Conservation (phyloP, 2,329 filamentous ascomycete species). For the Apiospora kogelbergensis region DNA sequence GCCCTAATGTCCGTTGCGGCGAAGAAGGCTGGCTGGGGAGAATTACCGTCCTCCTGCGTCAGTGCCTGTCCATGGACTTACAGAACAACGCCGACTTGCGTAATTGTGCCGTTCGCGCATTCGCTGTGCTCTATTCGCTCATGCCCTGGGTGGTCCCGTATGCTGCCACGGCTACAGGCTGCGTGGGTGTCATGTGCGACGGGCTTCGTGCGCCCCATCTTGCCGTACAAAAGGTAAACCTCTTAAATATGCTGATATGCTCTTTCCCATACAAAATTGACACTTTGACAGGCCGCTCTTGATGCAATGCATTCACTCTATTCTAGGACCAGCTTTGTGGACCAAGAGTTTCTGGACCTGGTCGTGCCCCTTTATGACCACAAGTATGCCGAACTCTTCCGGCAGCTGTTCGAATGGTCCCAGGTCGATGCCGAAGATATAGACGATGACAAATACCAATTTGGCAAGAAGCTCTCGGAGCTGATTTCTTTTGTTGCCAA, state of each 20-base stretch:
- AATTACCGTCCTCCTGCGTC: slow-evolving; percentile 70
- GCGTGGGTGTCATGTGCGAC: slow-evolving; percentile 69
- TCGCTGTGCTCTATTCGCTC: slow-evolving; percentile 75
- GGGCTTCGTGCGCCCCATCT: slow-evolving; percentile 70
- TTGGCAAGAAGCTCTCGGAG: slow-evolving; percentile 93
- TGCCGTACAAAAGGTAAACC: slow-evolving; percentile 73
- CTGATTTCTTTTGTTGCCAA: slow-evolving; percentile 83
- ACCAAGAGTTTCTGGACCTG: slow-evolving; percentile 75
- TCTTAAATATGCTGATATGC: too few species aligned
- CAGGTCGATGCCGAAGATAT: slow-evolving; percentile 77
- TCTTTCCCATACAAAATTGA: too few species aligned
- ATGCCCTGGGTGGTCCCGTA: slow-evolving; percentile 88
- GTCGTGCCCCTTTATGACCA: slow-evolving; percentile 77
- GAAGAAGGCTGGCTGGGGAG: slow-evolving; percentile 86
- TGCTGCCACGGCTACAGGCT: slow-evolving; percentile 70
- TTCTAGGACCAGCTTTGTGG: slow-evolving; percentile 69
- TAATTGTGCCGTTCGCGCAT: slow-evolving; percentile 70
- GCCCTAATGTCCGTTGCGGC: slow-evolving; percentile 70
- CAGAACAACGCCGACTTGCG: slow-evolving; percentile 67
- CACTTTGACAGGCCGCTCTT: too few species aligned
- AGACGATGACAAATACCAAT: slow-evolving; percentile 87
- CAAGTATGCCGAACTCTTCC: slow-evolving; percentile 70
- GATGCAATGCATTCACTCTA: slow-evolving; percentile 85
- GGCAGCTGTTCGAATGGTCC: slow-evolving; percentile 77
- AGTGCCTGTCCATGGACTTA: slow-evolving; percentile 67